Percentiles rank a stretch among this genome's conserved stretches.
These are phyloP conservation scores for Penicillium fuscoglaucum DNA, from an alignment of 2,329 filamentous ascomycete genomes.

Conservation along the genomic window DNA sequence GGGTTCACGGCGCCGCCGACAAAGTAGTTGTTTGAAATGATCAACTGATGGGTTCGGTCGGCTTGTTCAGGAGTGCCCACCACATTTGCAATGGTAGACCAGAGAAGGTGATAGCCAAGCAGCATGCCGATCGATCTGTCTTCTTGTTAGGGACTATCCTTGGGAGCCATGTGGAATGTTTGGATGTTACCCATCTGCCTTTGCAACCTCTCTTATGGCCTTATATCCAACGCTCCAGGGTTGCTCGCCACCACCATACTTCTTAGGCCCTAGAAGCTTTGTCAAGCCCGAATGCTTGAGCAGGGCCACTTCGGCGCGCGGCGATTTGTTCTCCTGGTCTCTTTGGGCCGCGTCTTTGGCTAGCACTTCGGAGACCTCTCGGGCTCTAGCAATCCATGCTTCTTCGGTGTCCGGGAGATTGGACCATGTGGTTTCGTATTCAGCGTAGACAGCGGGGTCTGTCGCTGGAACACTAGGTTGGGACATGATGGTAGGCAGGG, in stretches of 20 bases:
- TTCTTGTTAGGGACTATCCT: not conserved
- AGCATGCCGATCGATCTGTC: constrained; percentile 63
- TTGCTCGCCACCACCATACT: constrained; percentile 56
- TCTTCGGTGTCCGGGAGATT: constrained; percentile 41
- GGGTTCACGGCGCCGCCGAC: constrained; percentile 67
- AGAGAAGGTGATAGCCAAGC: constrained; percentile 64
- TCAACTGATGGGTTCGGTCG: constrained; percentile 57
- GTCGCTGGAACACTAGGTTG: constrained; percentile 25
- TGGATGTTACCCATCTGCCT: constrained; percentile 58
- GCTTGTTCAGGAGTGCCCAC: constrained; percentile 62
- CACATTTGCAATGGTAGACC: constrained; percentile 62
- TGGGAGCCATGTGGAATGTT: not conserved
- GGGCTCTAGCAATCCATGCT: constrained; percentile 52
- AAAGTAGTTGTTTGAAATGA: constrained; percentile 65
- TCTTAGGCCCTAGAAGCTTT: constrained; percentile 52
- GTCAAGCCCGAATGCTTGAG: constrained; percentile 54
- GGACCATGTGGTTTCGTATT: constrained; percentile 42
- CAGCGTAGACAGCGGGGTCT: constrained; percentile 45
- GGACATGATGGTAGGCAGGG: constrained; percentile 13
- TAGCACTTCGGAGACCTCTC: constrained; percentile 53
- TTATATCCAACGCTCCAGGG: constrained; percentile 59
- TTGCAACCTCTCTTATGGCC: constrained; percentile 62
- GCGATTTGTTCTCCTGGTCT: constrained; percentile 55
- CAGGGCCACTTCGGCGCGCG: constrained; percentile 52
- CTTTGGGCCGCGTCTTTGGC: constrained; percentile 50